Percentiles rank a stretch among this genome's conserved stretches.
Conservation (phyloP, 768 basidiomycete genomes). For the Macrocybe gigantea region DNA sequence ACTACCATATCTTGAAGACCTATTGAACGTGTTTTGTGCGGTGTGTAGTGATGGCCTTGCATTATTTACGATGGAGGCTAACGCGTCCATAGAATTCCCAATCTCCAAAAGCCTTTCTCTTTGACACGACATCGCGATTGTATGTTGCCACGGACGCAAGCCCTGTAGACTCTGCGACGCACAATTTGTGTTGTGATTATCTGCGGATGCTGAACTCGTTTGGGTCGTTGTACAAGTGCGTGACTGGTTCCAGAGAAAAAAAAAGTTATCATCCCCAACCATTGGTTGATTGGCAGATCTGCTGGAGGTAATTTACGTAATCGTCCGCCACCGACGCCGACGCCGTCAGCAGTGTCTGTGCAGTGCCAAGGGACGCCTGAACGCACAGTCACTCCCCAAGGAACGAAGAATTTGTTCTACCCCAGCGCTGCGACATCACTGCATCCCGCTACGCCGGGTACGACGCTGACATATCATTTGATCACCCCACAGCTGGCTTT, state of each 20-base stretch:
- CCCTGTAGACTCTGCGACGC: constrained; percentile 83
- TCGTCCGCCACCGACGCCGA: constrained; percentile 19
- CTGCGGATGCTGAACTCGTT: constrained; percentile 84
- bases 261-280: neutral
- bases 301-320: constrained; percentile 22
- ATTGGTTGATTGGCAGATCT: constrained; percentile 19
- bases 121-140: constrained; percentile 77
- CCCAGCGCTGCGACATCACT: constrained; percentile 64
- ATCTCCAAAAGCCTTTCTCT: constrained; percentile 90
- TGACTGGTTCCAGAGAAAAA: neutral
- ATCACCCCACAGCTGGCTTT: constrained; percentile 69
- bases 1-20: constrained; percentile 78
- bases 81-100: constrained; percentile 66
- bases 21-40: constrained; percentile 81
- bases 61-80: constrained; percentile 1
- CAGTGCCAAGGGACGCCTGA: constrained; percentile 8
- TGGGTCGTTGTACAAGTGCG: constrained; percentile 78
- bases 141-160: constrained; percentile 94
- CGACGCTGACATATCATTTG: constrained; percentile 81
- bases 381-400: constrained; percentile 11
- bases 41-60: constrained; percentile 25
- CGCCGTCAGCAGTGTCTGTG: constrained; percentile 10
- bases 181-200: constrained; percentile 89
- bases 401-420: constrained; percentile 49
- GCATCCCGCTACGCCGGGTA: constrained; percentile 52